Conservation (phyloP, 2,329 filamentous ascomycete genomes). For the Atkinsonella texensis region DNA sequence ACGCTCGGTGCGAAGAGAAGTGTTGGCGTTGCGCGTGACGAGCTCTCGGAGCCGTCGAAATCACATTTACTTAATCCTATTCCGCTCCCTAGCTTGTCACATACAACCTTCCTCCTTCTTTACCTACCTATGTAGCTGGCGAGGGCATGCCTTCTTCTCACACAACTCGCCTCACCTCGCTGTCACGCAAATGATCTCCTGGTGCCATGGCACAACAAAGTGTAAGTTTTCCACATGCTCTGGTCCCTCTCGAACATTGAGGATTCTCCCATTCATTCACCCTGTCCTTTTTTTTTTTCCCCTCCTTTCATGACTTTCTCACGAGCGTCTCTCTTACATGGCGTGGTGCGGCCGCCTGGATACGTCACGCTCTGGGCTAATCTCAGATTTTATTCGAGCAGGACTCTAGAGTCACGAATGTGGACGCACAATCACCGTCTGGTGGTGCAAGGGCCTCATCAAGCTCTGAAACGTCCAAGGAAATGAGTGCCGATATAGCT, state of each 20-base stretch:
- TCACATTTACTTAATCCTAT: not conserved
- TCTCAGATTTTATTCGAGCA: conserved; percentile 9
- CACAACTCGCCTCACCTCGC: conserved; percentile 19
- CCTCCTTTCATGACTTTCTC: not conserved
- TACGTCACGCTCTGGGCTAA: conserved; percentile 1
- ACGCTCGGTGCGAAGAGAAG: not conserved
- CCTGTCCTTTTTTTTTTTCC: not conserved
- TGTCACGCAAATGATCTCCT: conserved; percentile 22
- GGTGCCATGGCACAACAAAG: conserved; percentile 28
- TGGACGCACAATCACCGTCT: conserved; percentile 20
- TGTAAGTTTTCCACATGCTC: conserved; percentile 17
- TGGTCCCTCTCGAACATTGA: conserved; percentile 4
- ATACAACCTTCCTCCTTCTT: conserved; percentile 6
- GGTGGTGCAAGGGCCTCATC: conserved; percentile 36
- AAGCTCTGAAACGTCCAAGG: conserved; percentile 36
- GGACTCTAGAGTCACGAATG: conserved; percentile 24
- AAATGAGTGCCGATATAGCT: conserved; percentile 38
- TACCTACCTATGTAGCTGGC: conserved; percentile 5
- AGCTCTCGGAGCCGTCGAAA: not conserved
- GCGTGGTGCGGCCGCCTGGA: not conserved
- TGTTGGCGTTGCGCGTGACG: not conserved
- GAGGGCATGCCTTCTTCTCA: conserved; percentile 19
- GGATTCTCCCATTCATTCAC: conserved; percentile 1
- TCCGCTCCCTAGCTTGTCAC: not conserved
- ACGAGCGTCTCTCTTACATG: conserved; percentile 2